Evolutionary conservation across 2,329 filamentous ascomycete species (phyloP), one percentile per base, ranked within the genome.

Genomic region (Aquanectria penicillioides): DNA sequence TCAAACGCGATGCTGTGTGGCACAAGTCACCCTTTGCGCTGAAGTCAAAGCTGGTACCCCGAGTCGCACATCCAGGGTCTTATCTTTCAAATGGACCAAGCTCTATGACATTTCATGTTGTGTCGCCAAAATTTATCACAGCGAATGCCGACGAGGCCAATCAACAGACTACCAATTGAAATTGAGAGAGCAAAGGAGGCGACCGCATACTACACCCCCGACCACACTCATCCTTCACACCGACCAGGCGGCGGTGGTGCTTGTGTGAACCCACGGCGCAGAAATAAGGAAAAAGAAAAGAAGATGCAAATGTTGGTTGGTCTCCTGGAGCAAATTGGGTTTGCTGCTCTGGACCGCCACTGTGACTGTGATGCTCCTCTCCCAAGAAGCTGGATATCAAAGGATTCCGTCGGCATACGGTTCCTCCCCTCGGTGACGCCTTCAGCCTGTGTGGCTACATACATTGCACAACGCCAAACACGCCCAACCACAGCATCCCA

Each of bases 61-160:
- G 33, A 49, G 36, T 31, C n/a, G 48, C 48, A 51, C 36, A 13
- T 40, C 36, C 18, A 33, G 26, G n/a, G n/a, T n/a, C n/a, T n/a
- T n/a, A n/a, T n/a, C n/a, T n/a, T n/a, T n/a, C n/a, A n/a, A n/a
- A n/a, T n/a, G n/a, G n/a, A n/a, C n/a, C 23, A n/a, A 11, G 40
- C 25, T 13, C 38, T 23, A 26, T 36, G 29, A 25, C 28, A 48
- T 48, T 17, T 13, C 28, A 31, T 46, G 29, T 36, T 22, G 44
- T 48, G 44, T 36, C 20, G 29, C 31, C 31, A 25, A 18, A 23
- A 17, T 20, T n/a, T n/a, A n/a, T n/a, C n/a, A n/a, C n/a, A n/a
- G n/a, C n/a, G n/a, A n/a, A n/a, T n/a, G n/a, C n/a, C n/a, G n/a
- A n/a, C n/a, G n/a, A n/a, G n/a, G n/a, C n/a, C n/a, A n/a, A 48